Evolutionary conservation across 23 red algal species (phyloP), one percentile per base, ranked within the genome.

Genomic region (Chondrus crispus): DNA sequence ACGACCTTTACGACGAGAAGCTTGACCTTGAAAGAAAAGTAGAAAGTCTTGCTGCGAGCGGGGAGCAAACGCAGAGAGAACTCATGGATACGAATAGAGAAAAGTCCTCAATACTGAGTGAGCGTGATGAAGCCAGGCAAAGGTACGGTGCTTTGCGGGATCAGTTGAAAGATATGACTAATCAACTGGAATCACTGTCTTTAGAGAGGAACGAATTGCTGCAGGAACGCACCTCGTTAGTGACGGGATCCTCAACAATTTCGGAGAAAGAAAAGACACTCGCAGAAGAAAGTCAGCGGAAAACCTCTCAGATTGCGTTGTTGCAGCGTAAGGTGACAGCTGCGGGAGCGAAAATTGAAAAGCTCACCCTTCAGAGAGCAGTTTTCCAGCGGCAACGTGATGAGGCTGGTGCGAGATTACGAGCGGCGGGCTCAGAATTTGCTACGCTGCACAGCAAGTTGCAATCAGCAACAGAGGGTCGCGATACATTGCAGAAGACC

Each of bases 371-470:
- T 32, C 89, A 92, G 66, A 55, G 44, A 60, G 60, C 52, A 29
- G 40, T 32, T 18, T 82, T 54, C 45, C 89, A 84, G 46, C 41
- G 89, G 13, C 89, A 92, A 52, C 82, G 89, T 32, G 89, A 92
- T 84, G 89, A 92, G 30, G 89, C 78, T 18, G 77, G 89, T 55
- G 43, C 66, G n/a, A 82, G 89, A 63, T 53, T 92, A 13, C 77
- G 89, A 40, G 77, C 89, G 22, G 89, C 89, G 5, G 89, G 77
- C 13, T 55, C 76, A 72, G 89, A 92, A 41, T 92, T 92, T 46
- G 62, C 29, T n/a, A 42, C 57, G 29, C 73, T 92, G 37, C 55
- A 62, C 37, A 36, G 62, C 8, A 90, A 80, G 50, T 54, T 90
- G 29, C 71, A 79, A 36, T 66, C 41, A 26, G 72, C 62, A 14